Evolutionary conservation across 2,329 filamentous ascomycete genomes (phyloP).

Genomic region (Emergomyces orientalis): DNA sequence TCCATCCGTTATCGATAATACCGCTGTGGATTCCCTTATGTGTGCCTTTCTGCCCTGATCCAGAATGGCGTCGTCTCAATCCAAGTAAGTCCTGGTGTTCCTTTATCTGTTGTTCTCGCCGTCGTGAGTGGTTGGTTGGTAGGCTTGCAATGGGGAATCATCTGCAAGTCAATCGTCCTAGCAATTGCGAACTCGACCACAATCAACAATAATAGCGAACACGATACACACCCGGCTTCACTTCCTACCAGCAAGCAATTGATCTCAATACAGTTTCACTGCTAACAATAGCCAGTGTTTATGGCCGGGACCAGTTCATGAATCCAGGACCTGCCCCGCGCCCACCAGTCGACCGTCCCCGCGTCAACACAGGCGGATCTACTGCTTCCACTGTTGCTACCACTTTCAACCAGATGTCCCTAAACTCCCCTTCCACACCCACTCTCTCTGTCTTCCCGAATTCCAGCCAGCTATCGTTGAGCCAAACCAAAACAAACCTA

Average conservation of each 20-base stretch:
- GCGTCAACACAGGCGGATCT: slow-evolving; percentile 66
- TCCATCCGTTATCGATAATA: not conserved
- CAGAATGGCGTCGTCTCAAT: slow-evolving; percentile 25
- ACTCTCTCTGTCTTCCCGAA: slow-evolving; percentile 57
- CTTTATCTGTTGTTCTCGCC: not conserved
- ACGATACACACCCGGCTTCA: not conserved
- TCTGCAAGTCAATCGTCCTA: not conserved
- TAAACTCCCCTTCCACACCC: slow-evolving; percentile 56
- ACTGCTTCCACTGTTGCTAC: slow-evolving; percentile 60
- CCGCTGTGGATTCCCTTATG: not conserved
- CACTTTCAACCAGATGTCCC: slow-evolving; percentile 57
- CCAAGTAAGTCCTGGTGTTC: slow-evolving; percentile 26
- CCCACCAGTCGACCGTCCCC: slow-evolving; percentile 74
- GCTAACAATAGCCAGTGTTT: slow-evolving; percentile 40
- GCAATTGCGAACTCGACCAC: not conserved
- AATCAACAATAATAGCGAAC: not conserved
- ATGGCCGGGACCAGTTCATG: slow-evolving; percentile 68
- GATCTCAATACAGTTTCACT: not conserved
- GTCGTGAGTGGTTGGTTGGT: not conserved
- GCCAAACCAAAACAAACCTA: slow-evolving; percentile 48
- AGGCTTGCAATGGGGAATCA: slow-evolving; percentile 2
- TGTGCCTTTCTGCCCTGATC: slow-evolving; percentile 10
- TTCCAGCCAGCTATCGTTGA: slow-evolving; percentile 62
- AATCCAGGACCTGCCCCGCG: slow-evolving; percentile 91
- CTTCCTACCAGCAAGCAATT: not conserved